A percentile compares a stretch with the other conserved stretches of the same genome.
phyloP scores from a whole-genome alignment of 192 early-diverging fungal species.

The Gryganskiella cystojenkinii region DNA sequence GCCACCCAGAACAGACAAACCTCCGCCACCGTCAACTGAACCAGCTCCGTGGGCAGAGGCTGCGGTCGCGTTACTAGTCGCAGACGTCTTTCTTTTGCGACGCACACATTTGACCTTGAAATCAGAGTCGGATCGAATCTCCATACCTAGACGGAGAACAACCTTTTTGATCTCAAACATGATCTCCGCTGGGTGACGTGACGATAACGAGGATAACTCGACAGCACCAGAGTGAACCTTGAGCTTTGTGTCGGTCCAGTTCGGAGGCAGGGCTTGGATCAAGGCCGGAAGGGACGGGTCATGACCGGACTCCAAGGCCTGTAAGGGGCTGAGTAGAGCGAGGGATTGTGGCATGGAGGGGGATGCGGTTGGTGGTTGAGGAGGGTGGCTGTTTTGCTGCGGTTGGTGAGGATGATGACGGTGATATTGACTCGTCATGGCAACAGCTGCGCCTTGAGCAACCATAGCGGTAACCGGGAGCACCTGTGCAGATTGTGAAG shows the following conservation, averaged over 20 bases:
- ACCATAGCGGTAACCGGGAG: background rate
- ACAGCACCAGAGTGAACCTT: slow-evolving; percentile 80
- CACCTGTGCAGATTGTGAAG: background rate
- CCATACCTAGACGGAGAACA: slow-evolving; percentile 61
- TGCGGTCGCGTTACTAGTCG: background rate
- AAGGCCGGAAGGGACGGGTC: slow-evolving; percentile 22
- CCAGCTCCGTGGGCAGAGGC: background rate
- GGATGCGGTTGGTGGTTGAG: too few relatives aligned
- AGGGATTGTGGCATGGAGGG: slow-evolving; percentile 3
- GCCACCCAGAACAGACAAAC: slow-evolving; percentile 21
- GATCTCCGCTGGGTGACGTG: slow-evolving; percentile 71
- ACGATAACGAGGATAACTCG: slow-evolving; percentile 74
- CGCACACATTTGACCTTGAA: slow-evolving; percentile 68
- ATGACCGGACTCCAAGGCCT: slow-evolving; percentile 23
- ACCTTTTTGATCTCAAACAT: slow-evolving; percentile 74
- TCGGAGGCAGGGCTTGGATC: slow-evolving; percentile 38
- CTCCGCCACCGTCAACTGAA: background rate
- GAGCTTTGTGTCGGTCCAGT: slow-evolving; percentile 66
- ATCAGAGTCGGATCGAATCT: slow-evolving; percentile 63
- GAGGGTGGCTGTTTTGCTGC: too few relatives aligned
- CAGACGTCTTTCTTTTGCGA: slow-evolving; percentile 52
- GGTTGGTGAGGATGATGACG: too few relatives aligned
- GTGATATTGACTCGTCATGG: background rate
- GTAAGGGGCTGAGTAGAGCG: slow-evolving; percentile 10
- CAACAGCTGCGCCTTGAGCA: background rate